Conservation (phyloP, 1,139 yeast species). For the Saccharomycopsis crataegensis region DNA sequence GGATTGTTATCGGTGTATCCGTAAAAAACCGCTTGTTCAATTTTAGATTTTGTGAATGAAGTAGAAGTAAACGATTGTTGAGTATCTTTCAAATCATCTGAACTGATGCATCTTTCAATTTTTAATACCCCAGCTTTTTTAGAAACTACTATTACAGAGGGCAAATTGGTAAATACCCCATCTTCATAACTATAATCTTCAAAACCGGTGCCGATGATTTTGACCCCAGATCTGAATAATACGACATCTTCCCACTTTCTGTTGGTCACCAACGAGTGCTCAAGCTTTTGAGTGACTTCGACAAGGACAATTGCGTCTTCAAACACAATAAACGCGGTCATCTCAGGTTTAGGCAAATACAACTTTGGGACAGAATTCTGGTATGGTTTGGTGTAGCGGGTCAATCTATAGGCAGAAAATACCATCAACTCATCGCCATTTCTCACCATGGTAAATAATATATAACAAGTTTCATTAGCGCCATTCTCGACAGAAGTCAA, state of each 20-base stretch:
- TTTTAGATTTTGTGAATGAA: constrained; percentile 53
- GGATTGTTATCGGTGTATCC: constrained; percentile 36
- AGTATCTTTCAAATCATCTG: constrained; percentile 18
- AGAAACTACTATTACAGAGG: constrained; percentile 50
- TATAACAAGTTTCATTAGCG: constrained; percentile 32
- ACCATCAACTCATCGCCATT: constrained; percentile 47
- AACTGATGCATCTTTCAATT: constrained; percentile 42
- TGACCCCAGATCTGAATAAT: constrained; percentile 44
- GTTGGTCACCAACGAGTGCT: constrained; percentile 33
- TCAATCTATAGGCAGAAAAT: constrained; percentile 53
- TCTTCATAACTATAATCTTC: constrained; percentile 31
- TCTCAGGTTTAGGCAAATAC: constrained; percentile 52
- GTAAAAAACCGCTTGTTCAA: constrained; percentile 76
- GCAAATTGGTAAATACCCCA: constrained; percentile 26
- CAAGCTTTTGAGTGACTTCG: constrained; percentile 45
- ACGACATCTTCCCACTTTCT: constrained; percentile 78
- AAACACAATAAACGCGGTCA: constrained; percentile 57
- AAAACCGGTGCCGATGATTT: constrained; percentile 55
- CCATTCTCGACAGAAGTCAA: constrained; percentile 37
- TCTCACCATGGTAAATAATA: constrained; percentile 50
- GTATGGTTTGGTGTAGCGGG: constrained; percentile 33
- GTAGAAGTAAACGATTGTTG: constrained; percentile 19
- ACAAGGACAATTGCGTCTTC: constrained; percentile 57
- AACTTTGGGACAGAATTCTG: constrained; percentile 37
- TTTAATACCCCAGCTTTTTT: constrained; percentile 56